Evolutionary conservation across 495 filamentous ascomycete genomes (phyloP).

Genomic region (Aspergillus leporis): DNA sequence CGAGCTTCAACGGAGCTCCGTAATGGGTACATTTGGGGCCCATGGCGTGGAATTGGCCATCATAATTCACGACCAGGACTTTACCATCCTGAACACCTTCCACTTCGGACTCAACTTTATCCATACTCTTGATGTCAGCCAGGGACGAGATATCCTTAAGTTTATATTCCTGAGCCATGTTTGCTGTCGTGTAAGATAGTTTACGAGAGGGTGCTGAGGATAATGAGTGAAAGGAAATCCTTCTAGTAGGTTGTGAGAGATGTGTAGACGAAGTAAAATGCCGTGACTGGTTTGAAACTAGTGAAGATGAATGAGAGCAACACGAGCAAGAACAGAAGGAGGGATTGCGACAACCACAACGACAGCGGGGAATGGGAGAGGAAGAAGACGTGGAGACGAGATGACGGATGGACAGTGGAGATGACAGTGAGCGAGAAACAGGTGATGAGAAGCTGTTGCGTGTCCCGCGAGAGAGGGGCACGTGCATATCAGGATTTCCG

Average conservation of each 20-base stretch:
- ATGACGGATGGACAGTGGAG: background rate
- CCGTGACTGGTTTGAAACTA: background rate
- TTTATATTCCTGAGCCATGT: constrained; percentile 75
- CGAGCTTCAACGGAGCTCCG: constrained; percentile 81
- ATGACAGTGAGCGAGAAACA: constrained; percentile 13
- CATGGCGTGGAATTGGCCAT: constrained; percentile 71
- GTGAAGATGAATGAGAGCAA: constrained; percentile 22
- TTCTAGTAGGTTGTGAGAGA: constrained; percentile 3
- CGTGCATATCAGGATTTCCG: constrained; percentile 17
- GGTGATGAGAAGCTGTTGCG: constrained; percentile 20
- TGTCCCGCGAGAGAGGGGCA: constrained; percentile 19
- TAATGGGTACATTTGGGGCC: constrained; percentile 94
- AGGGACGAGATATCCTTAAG: constrained; percentile 76
- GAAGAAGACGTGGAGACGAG: background rate
- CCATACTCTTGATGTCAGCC: constrained; percentile 64
- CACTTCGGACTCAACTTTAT: constrained; percentile 87
- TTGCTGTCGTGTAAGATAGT: constrained; percentile 15
- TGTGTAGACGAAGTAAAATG: background rate
- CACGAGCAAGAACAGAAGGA: constrained; percentile 26
- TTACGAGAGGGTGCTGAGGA: constrained; percentile 6
- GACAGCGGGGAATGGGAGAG: constrained; percentile 16
- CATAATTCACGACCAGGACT: constrained; percentile 77
- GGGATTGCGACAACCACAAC: constrained; percentile 28
- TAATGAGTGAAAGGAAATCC: constrained; percentile 9
- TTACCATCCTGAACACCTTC: constrained; percentile 86